phyloP scores from a whole-genome alignment of 83 land plant genomes.

The Picea mariana region DNA sequence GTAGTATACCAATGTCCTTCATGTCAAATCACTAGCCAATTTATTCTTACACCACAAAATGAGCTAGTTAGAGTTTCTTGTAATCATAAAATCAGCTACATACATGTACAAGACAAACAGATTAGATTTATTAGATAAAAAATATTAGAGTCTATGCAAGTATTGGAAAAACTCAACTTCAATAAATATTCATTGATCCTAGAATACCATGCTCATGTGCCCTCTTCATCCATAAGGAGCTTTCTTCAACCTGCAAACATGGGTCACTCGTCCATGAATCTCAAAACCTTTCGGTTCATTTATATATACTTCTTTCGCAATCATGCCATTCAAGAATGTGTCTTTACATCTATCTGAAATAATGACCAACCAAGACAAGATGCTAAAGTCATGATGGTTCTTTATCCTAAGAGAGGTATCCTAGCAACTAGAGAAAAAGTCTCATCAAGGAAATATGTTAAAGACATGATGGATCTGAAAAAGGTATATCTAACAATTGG shows the following conservation, averaged over 20 bases:
- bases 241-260: background rate
- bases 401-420: background rate
- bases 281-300: background rate
- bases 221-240: background rate
- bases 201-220: no score
- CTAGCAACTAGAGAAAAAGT: background rate
- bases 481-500: no score
- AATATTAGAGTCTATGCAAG: background rate
- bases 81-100: background rate
- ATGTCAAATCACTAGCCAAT: background rate
- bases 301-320: background rate
- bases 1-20: background rate
- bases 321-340: background rate
- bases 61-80: background rate
- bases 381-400: slow-evolving; percentile 4
- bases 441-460: background rate
- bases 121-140: no score
- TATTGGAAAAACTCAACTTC: background rate
- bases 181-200: no score
- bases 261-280: background rate
- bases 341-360: background rate
- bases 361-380: background rate
- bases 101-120: background rate
- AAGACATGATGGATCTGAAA: background rate
- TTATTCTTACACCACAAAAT: background rate